Conservation (phyloP, 495 filamentous ascomycete species). For the Xylaria grammica region DNA sequence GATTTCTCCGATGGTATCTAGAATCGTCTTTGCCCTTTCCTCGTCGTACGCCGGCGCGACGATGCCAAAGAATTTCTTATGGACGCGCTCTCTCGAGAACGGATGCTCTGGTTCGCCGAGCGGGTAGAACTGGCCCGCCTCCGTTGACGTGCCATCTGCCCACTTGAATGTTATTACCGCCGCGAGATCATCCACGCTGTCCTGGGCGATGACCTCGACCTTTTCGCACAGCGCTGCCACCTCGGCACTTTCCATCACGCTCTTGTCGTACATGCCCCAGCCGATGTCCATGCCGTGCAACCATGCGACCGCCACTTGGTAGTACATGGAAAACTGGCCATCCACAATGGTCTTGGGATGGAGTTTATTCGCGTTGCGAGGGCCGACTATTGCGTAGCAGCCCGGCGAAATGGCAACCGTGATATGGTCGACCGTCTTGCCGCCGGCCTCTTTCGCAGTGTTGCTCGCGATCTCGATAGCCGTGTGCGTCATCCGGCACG, state of each 20-base stretch:
- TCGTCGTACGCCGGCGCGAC: slow-evolving; percentile 16
- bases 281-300: slow-evolving; percentile 15
- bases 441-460: slow-evolving; percentile 4
- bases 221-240: slow-evolving; percentile 17
- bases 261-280: slow-evolving; percentile 13
- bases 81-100: slow-evolving; percentile 16
- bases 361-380: not conserved
- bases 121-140: slow-evolving; percentile 9
- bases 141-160: slow-evolving; percentile 12
- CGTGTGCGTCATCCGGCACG: slow-evolving; percentile 18
- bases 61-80: slow-evolving; percentile 19
- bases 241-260: slow-evolving; percentile 12
- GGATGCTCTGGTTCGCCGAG: slow-evolving; percentile 19
- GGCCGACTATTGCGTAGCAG: slow-evolving; percentile 15
- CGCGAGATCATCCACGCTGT: not conserved
- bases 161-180: slow-evolving; percentile 12
- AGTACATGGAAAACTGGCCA: slow-evolving; percentile 24
- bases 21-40: slow-evolving; percentile 4
- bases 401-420: slow-evolving; percentile 11
- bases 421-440: slow-evolving; percentile 14
- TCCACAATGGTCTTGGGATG: slow-evolving; percentile 18
- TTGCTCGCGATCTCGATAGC: slow-evolving; percentile 11
- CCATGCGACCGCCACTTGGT: slow-evolving; percentile 23
- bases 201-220: not conserved
- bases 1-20: slow-evolving; percentile 7